Percentiles rank a stretch among this genome's conserved stretches.
phyloP scores from a whole-genome alignment of 2,329 filamentous ascomycete species.

The Diaporthe capsici region DNA sequence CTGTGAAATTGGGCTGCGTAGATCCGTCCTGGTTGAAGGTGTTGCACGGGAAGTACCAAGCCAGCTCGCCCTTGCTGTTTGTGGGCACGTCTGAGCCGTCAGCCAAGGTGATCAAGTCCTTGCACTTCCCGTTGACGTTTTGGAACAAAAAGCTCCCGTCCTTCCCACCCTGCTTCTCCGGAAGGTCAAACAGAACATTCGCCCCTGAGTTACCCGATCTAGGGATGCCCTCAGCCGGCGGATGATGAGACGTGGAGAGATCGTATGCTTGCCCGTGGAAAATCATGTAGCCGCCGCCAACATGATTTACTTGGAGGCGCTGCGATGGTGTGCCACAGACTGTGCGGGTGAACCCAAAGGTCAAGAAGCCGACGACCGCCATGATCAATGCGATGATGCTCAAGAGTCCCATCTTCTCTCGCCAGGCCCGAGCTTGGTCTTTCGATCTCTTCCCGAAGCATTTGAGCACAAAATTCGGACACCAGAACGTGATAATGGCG shows the following conservation, averaged over 20 bases:
- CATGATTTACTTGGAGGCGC: slow-evolving; percentile 86
- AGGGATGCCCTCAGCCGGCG: slow-evolving; percentile 82
- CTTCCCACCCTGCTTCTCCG: slow-evolving; percentile 84
- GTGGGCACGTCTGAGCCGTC: slow-evolving; percentile 83
- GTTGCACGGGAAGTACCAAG: slow-evolving; percentile 97
- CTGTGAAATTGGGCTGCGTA: slow-evolving; percentile 79
- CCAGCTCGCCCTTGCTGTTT: slow-evolving; percentile 79
- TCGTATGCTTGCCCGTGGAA: slow-evolving; percentile 95
- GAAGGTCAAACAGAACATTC: slow-evolving; percentile 91
- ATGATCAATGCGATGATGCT: slow-evolving; percentile 93
- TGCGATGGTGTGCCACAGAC: slow-evolving; percentile 83
- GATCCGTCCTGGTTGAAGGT: slow-evolving; percentile 96
- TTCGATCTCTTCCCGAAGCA: slow-evolving; percentile 90
- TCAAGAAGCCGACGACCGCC: slow-evolving; percentile 91
- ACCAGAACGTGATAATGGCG: slow-evolving; percentile 94
- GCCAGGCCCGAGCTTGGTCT: slow-evolving; percentile 92
- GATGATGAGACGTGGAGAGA: slow-evolving; percentile 82
- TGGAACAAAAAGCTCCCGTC: slow-evolving; percentile 98
- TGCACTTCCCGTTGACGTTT: slow-evolving; percentile 98
- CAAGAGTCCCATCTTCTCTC: slow-evolving; percentile 97
- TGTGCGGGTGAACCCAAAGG: slow-evolving; percentile 92
- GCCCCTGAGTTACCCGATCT: slow-evolving; percentile 64
- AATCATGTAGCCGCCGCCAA: slow-evolving; percentile 90
- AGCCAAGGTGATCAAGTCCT: slow-evolving; percentile 84
- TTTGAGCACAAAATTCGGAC: slow-evolving; percentile 84